Conservation (phyloP, 345 rosid species). For the Syzygium grande region DNA sequence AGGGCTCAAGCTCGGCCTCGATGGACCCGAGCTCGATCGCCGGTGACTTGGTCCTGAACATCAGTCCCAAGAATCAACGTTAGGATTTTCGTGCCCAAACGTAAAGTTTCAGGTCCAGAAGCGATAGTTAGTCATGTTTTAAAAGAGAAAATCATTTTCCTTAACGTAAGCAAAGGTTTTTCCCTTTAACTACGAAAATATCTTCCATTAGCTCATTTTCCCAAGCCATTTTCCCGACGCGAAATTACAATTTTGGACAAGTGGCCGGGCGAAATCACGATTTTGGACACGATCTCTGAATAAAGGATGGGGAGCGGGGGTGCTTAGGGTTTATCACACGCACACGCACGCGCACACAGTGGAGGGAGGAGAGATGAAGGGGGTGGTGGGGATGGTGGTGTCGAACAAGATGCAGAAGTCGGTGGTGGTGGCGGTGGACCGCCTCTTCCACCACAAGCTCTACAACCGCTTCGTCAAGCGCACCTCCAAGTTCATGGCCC, state of each 20-base stretch:
- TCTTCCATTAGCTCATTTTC: too few species aligned
- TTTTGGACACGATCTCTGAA: background rate
- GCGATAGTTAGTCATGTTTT: too few species aligned
- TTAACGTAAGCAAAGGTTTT: too few species aligned
- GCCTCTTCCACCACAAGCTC: conserved; percentile 73
- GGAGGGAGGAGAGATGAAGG: conserved; percentile 15
- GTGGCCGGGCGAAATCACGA: background rate
- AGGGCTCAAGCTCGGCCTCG: too few species aligned
- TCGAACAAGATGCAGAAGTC: conserved; percentile 77
- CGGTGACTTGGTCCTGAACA: too few species aligned
- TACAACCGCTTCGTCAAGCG: conserved; percentile 82
- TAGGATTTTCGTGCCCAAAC: too few species aligned
- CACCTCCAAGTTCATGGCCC: conserved; percentile 97
- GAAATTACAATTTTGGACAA: too few species aligned
- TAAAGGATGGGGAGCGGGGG: fast-evolving
- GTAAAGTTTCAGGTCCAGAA: too few species aligned
- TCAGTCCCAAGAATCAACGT: too few species aligned
- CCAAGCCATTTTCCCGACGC: background rate
- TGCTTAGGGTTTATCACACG: background rate
- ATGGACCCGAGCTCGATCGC: too few species aligned
- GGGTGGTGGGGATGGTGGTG: conserved; percentile 55
- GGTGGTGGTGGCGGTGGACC: conserved; percentile 78
- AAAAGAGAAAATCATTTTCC: too few species aligned
- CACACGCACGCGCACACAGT: fast-evolving
- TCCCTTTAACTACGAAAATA: too few species aligned